Conservation (phyloP, 2,329 filamentous ascomycete species). For the Beauveria medogensis region DNA sequence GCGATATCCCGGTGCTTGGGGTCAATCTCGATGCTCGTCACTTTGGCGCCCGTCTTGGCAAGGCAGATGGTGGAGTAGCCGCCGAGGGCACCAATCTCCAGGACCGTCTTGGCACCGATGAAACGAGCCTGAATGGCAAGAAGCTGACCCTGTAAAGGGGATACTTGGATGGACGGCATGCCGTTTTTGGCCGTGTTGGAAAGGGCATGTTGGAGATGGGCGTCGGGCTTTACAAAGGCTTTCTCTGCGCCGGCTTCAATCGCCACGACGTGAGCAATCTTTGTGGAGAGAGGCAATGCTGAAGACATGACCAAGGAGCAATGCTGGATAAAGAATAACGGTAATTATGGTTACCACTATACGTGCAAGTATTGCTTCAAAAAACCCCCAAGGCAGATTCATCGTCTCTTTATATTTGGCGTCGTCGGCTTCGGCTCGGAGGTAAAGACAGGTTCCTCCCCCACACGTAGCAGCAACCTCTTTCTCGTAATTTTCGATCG, state of each 20-base stretch:
- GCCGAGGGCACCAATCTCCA: constrained; percentile 50
- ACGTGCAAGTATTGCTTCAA: not conserved
- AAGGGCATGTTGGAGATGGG: constrained; percentile 21
- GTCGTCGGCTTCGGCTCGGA: constrained; percentile 2
- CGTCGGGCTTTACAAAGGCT: constrained; percentile 3
- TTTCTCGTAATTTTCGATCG: no score
- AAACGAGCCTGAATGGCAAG: constrained; percentile 31
- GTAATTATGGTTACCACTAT: no score
- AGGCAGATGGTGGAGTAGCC: constrained; percentile 48
- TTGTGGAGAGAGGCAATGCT: constrained; percentile 11
- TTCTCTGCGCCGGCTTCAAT: not conserved
- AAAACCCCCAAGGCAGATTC: not conserved
- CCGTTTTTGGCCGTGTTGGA: constrained; percentile 23
- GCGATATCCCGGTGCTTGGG: constrained; percentile 37
- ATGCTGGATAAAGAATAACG: not conserved
- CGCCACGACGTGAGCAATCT: not conserved
- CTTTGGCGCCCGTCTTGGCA: constrained; percentile 29
- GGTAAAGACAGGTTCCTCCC: not conserved
- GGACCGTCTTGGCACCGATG: constrained; percentile 28
- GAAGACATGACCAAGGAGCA: not conserved
- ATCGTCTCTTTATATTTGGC: not conserved
- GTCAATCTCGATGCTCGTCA: constrained; percentile 45
- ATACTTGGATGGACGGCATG: constrained; percentile 30
- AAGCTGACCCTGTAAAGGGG: constrained; percentile 27
- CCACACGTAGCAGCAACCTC: no score